Conservation (phyloP, 441 rosid species). For the Kokia cookei region DNA sequence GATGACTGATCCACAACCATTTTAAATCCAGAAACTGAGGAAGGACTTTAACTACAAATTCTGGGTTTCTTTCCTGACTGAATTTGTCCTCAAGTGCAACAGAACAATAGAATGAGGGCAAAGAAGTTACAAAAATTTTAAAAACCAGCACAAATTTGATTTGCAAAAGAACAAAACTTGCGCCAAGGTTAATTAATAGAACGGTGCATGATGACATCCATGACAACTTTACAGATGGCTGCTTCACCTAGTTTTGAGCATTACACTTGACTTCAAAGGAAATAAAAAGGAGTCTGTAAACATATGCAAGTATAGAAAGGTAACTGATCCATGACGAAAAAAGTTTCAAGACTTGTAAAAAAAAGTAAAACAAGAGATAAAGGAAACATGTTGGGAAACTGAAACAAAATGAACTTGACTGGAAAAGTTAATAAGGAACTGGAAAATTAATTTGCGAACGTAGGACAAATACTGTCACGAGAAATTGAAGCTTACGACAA, state of each 20-base stretch:
- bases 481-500: constrained; percentile 52
- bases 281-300: background rate
- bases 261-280: background rate
- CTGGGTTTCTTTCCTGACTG: background rate
- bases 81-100: background rate
- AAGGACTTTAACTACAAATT: background rate
- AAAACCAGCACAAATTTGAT: background rate
- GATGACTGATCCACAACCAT: background rate
- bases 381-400: constrained; percentile 26
- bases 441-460: constrained; percentile 46
- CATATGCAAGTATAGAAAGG: constrained; percentile 10
- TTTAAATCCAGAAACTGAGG: background rate
- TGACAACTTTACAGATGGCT: background rate
- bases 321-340: constrained; percentile 16
- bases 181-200: background rate
- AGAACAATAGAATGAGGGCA: background rate
- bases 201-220: constrained; percentile 1
- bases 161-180: background rate
- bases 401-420: constrained; percentile 30
- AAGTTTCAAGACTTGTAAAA: constrained; percentile 10
- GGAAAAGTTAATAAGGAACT: constrained; percentile 39
- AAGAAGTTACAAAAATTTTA: background rate
- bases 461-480: constrained; percentile 54
- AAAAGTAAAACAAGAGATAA: constrained; percentile 22
- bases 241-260: constrained; percentile 1